A percentile compares a stretch with the other conserved stretches of the same genome.
These are phyloP conservation scores for Crithidia expoeki DNA, from an alignment of 208 protist genomes.

Conservation along the genomic window DNA sequence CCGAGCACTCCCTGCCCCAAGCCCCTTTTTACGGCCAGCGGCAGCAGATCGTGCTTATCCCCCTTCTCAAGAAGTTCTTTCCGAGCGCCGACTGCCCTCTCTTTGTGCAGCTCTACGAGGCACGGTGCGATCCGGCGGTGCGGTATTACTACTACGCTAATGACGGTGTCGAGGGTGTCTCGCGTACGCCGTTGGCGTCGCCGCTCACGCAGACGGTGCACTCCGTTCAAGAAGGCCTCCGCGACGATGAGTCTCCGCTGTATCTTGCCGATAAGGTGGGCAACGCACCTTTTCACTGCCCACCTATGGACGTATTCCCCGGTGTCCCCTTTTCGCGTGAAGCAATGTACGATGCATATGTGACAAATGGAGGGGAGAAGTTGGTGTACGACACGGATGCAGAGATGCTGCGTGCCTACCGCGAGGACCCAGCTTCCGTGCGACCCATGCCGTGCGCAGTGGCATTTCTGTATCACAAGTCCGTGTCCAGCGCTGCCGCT, in stretches of 20 bases:
- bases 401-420: conserved; percentile 39
- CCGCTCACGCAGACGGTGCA: conserved; percentile 11
- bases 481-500: neutral
- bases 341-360: conserved; percentile 47
- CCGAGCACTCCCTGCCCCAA: conserved; percentile 26
- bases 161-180: conserved; percentile 8
- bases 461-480: conserved; percentile 53
- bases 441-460: conserved; percentile 68
- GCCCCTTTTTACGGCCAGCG: conserved; percentile 52
- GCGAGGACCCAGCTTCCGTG: conserved; percentile 18
- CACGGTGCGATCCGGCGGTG: conserved; percentile 60
- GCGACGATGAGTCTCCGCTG: neutral
- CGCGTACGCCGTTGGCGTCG: neutral
- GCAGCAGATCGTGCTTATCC: conserved; percentile 57
- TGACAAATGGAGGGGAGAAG: conserved; percentile 28
- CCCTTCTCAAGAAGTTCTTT: conserved; percentile 61
- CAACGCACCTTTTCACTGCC: conserved; percentile 26
- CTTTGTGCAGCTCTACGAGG: conserved; percentile 64
- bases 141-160: conserved; percentile 62
- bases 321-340: conserved; percentile 25
- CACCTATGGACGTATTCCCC: conserved; percentile 41
- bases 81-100: conserved; percentile 50
- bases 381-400: conserved; percentile 44
- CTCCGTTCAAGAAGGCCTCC: conserved; percentile 7
- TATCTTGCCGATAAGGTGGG: conserved; percentile 24